Evolutionary conservation across 768 basidiomycete species (phyloP).

Genomic region (Neoboletus magnificus): DNA sequence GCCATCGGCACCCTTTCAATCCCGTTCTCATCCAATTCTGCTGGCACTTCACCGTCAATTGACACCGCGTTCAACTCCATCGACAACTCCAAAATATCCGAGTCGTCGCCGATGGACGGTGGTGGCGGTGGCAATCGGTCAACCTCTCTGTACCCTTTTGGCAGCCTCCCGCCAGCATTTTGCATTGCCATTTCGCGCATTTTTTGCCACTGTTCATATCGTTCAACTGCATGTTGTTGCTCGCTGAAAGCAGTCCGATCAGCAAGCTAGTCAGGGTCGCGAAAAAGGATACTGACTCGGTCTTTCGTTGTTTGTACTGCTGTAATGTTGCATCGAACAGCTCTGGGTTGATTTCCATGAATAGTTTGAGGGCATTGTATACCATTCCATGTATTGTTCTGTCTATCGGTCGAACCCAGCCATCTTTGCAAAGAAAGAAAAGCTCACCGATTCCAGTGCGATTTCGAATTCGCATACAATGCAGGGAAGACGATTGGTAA

Average conservation of each 20-base stretch:
- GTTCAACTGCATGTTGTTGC: conserved; percentile 76
- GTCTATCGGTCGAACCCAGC: conserved; percentile 10
- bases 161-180: conserved; percentile 70
- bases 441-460: conserved; percentile 96
- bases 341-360: conserved; percentile 99
- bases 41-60: conserved; percentile 61
- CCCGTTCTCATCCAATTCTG: conserved; percentile 74
- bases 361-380: conserved; percentile 95
- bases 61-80: conserved; percentile 86
- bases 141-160: conserved; percentile 65
- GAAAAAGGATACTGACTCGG: conserved; percentile 57
- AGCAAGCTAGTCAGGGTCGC: not conserved
- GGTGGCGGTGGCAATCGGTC: conserved; percentile 74
- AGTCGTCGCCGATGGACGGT: conserved; percentile 73
- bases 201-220: conserved; percentile 89
- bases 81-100: conserved; percentile 83
- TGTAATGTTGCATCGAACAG: conserved; percentile 92
- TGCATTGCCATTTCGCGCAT: conserved; percentile 72
- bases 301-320: conserved; percentile 85
- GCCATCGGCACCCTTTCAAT: conserved; percentile 90
- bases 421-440: not conserved
- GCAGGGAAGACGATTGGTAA: conserved; percentile 97
- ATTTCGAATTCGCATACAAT: conserved; percentile 91
- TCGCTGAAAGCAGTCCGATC: conserved; percentile 51
- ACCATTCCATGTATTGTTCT: conserved; percentile 99